Conservation (phyloP, 2,329 filamentous ascomycete genomes). For the Falciphora oryzae region DNA sequence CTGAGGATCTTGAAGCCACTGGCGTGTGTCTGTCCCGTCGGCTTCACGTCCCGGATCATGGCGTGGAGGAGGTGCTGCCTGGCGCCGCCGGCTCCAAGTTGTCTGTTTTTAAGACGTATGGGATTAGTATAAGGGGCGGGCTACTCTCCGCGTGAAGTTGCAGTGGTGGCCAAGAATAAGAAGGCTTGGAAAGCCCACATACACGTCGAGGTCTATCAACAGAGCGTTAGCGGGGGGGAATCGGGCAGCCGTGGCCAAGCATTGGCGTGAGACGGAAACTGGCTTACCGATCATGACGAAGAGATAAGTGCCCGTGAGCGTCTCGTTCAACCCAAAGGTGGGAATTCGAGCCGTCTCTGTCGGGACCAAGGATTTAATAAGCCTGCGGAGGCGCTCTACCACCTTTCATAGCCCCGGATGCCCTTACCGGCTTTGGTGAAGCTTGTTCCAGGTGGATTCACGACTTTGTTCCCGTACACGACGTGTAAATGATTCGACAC, state of each 20-base stretch:
- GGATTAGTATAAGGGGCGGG: not conserved
- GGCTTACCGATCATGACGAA: constrained; percentile 22
- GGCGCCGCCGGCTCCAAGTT: constrained; percentile 7
- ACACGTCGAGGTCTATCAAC: constrained; percentile 20
- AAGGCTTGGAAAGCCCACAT: constrained; percentile 13
- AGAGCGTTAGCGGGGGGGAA: not conserved
- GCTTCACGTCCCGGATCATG: constrained; percentile 21
- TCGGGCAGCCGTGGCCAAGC: not conserved
- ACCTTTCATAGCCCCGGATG: not conserved
- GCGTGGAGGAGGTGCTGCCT: constrained; percentile 18
- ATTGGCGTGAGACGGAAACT: not conserved
- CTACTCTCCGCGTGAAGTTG: not conserved
- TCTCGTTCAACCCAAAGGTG: constrained; percentile 19
- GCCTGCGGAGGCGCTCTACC: not conserved
- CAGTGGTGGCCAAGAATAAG: not conserved
- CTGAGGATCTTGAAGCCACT: constrained; percentile 16
- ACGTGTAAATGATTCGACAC: constrained; percentile 19
- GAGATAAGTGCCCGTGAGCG: constrained; percentile 19
- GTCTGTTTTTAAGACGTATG: not conserved
- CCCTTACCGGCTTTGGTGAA: constrained; percentile 19
- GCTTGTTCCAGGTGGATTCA: constrained; percentile 17
- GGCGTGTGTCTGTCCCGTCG: constrained; percentile 11
- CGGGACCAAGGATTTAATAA: not conserved
- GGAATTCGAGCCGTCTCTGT: constrained; percentile 21
- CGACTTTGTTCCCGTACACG: constrained; percentile 20